Evolutionary conservation across 208 protist species (phyloP).

Genomic region (Lotmaria passim): DNA sequence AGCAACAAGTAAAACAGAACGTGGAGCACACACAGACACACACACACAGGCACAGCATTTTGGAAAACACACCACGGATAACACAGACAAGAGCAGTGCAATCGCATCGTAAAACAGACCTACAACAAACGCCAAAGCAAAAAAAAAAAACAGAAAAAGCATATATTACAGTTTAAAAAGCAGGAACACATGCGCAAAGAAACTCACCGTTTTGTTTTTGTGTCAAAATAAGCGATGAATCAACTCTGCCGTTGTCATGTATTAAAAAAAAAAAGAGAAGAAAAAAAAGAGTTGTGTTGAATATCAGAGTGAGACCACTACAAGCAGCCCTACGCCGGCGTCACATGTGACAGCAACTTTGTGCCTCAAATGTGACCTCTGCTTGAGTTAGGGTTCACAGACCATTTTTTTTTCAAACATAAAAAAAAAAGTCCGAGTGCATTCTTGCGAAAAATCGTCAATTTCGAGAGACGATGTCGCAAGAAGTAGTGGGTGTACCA

Average conservation of each 20-base stretch:
- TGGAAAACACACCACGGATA: background rate
- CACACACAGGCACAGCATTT: background rate
- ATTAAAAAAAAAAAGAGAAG: slow-evolving; percentile 10
- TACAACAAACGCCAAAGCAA: slow-evolving; percentile 15
- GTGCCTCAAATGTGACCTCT: background rate
- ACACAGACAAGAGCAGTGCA: background rate
- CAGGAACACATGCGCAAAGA: too few species aligned
- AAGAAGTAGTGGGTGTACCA: background rate
- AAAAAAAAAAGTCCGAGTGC: background rate
- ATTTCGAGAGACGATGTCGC: background rate
- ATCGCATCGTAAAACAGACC: too few species aligned
- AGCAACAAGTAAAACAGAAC: too few species aligned
- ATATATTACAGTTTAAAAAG: background rate
- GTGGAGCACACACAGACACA: background rate
- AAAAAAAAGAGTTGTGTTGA: slow-evolving; percentile 2
- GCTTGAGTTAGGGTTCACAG: slow-evolving; percentile 9
- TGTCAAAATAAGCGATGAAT: too few species aligned
- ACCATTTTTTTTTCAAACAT: background rate
- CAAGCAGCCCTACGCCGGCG: too few species aligned
- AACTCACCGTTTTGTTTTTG: too few species aligned
- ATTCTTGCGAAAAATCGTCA: background rate
- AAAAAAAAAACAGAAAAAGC: slow-evolving; percentile 17
- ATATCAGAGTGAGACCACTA: too few species aligned
- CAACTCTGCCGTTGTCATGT: too few species aligned
- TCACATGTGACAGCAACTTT: background rate